These are phyloP conservation scores for Pterocarpus macrocarpus DNA, from an alignment of 306 rosid genomes.

Conservation along the genomic window DNA sequence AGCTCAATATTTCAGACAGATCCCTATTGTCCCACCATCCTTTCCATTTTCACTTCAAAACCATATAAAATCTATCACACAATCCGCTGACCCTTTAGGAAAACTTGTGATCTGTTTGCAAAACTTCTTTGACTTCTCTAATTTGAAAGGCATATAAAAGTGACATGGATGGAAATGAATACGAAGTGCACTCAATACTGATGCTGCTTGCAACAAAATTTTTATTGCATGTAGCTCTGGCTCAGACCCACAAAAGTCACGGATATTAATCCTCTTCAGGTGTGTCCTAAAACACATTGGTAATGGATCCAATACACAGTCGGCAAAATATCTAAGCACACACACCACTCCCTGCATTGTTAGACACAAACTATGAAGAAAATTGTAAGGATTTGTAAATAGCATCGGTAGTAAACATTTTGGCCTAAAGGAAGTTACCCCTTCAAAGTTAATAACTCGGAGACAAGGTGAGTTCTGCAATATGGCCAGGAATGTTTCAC, in stretches of 20 bases:
- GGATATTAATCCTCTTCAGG: not conserved
- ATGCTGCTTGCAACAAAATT: not conserved
- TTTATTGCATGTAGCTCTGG: not conserved
- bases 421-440: not conserved
- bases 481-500: not conserved
- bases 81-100: not conserved
- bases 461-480: conserved; percentile 10
- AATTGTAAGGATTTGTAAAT: not conserved
- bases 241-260: not conserved
- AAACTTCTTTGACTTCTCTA: not conserved
- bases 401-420: not conserved
- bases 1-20: too few relatives aligned
- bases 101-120: not conserved
- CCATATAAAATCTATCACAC: not conserved
- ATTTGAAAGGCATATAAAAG: not conserved
- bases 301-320: not conserved
- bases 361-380: not conserved
- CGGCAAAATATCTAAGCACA: too few relatives aligned
- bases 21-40: not conserved
- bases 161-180: not conserved
- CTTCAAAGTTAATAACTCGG: not conserved
- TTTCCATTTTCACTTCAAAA: not conserved
- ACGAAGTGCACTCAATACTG: not conserved
- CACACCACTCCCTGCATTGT: not conserved
- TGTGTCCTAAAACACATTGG: not conserved